Evolutionary conservation across 768 basidiomycete genomes (phyloP).

Genomic region (Heimioporus sp.): DNA sequence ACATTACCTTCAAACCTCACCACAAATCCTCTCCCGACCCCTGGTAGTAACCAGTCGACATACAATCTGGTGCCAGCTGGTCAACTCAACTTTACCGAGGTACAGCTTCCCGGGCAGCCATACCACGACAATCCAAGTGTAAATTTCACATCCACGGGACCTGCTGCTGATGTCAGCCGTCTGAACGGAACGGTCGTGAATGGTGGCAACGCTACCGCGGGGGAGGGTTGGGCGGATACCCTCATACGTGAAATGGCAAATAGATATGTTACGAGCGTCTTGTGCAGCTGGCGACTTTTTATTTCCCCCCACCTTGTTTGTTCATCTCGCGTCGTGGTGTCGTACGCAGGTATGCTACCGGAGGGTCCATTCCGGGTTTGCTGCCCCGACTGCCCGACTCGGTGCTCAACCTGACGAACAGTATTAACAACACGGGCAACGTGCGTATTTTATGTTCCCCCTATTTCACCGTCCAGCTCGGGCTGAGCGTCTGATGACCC

Average conservation of each 20-base stretch:
- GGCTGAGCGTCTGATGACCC: too few species aligned
- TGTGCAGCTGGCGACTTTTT: constrained; percentile 77
- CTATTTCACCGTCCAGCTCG: too few species aligned
- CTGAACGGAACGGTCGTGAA: constrained; percentile 57
- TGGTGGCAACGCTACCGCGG: constrained; percentile 58
- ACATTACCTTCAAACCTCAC: constrained; percentile 77
- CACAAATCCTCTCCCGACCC: constrained; percentile 48
- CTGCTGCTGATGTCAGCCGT: constrained; percentile 59
- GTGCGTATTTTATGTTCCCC: constrained; percentile 38
- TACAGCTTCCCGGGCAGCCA: constrained; percentile 67
- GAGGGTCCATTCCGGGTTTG: constrained; percentile 74
- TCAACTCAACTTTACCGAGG: constrained; percentile 79
- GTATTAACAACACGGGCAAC: constrained; percentile 67
- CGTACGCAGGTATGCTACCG: constrained; percentile 70
- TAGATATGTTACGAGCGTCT: constrained; percentile 75
- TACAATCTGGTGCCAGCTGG: constrained; percentile 71
- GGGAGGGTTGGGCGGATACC: constrained; percentile 64
- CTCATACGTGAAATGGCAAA: constrained; percentile 78
- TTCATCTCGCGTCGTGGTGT: not conserved
- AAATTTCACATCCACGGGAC: constrained; percentile 52
- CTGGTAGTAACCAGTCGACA: constrained; percentile 49
- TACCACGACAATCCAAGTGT: constrained; percentile 33
- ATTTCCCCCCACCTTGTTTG: not conserved
- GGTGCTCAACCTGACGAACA: constrained; percentile 68
- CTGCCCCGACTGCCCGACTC: constrained; percentile 66